Conservation (phyloP, 176 grass and related monocot species). For the Ensete glaucum region DNA sequence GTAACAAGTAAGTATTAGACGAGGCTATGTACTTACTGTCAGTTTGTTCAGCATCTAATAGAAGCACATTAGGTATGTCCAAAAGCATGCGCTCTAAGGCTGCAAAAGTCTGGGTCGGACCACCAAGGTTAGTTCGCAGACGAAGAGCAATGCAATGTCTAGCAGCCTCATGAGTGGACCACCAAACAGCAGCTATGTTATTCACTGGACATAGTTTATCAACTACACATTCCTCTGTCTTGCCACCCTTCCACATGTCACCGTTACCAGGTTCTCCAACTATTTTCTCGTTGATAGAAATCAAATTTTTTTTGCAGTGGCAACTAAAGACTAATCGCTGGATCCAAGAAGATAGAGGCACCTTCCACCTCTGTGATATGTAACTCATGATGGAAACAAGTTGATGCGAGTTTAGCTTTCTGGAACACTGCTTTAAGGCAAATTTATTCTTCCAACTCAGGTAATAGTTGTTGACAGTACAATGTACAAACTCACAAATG, state of each 20-base stretch:
- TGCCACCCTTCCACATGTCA: conserved; percentile 36
- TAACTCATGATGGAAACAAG: conserved; percentile 93
- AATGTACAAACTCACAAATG: conserved; percentile 31
- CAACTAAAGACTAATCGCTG: conserved; percentile 76
- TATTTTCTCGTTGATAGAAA: conserved; percentile 54
- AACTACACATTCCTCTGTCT: conserved; percentile 39
- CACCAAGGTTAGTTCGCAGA: conserved; percentile 88
- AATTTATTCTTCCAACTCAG: conserved; percentile 69
- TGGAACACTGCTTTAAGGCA: conserved; percentile 64
- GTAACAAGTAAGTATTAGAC: conserved; percentile 56
- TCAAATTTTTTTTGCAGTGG: conserved; percentile 56
- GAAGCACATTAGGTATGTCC: conserved; percentile 68
- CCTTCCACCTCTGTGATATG: conserved; percentile 80
- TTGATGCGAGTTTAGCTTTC: conserved; percentile 85
- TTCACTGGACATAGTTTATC: conserved; percentile 85
- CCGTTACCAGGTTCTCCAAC: conserved; percentile 45
- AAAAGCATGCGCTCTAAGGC: conserved; percentile 93
- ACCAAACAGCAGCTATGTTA: conserved; percentile 92
- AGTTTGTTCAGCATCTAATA: conserved; percentile 58
- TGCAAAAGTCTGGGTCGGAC: conserved; percentile 94
- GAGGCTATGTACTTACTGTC: conserved; percentile 59
- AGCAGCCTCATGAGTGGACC: conserved; percentile 91
- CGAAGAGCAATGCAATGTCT: conserved; percentile 83
- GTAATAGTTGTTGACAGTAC: conserved; percentile 39
- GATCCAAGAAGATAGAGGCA: conserved; percentile 88